A percentile compares a stretch with the other conserved stretches of the same genome.
phyloP scores from a whole-genome alignment of 108 stramenopile species.

The Asterionellopsis glacialis region DNA sequence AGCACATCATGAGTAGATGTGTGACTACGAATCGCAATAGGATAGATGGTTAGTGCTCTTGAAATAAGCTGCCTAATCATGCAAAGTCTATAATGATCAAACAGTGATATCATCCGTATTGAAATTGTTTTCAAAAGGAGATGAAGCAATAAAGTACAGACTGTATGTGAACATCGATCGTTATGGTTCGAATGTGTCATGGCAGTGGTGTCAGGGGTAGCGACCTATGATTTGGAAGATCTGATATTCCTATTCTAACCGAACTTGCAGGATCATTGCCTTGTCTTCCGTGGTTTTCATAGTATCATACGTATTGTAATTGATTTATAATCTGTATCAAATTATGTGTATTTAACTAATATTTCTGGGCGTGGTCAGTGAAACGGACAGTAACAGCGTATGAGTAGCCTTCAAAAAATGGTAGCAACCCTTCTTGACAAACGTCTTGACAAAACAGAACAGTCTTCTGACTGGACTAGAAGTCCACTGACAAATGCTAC shows the following conservation, averaged over 20 bases:
- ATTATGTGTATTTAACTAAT: not conserved
- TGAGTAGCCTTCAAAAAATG: not conserved
- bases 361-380: not conserved
- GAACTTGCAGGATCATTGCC: slow-evolving; percentile 34
- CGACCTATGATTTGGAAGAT: slow-evolving; percentile 15
- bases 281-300: slow-evolving; percentile 23
- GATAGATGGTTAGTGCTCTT: no score
- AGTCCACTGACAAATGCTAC: slow-evolving; percentile 26
- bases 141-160: no score
- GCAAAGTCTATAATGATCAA: no score
- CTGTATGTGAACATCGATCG: no score
- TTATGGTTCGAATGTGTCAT: no score
- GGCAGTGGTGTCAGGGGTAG: no score
- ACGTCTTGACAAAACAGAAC: slow-evolving; percentile 31
- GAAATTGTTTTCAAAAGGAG: no score
- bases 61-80: no score
- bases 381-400: not conserved
- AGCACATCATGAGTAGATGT: no score
- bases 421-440: not conserved
- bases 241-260: slow-evolving; percentile 6
- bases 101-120: no score
- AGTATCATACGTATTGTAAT: not conserved
- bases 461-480: slow-evolving; percentile 36
- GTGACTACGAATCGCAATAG: no score
- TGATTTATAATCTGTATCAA: not conserved